phyloP scores from a whole-genome alignment of 352 stramenopile species.

The Phytopythium vexans region DNA sequence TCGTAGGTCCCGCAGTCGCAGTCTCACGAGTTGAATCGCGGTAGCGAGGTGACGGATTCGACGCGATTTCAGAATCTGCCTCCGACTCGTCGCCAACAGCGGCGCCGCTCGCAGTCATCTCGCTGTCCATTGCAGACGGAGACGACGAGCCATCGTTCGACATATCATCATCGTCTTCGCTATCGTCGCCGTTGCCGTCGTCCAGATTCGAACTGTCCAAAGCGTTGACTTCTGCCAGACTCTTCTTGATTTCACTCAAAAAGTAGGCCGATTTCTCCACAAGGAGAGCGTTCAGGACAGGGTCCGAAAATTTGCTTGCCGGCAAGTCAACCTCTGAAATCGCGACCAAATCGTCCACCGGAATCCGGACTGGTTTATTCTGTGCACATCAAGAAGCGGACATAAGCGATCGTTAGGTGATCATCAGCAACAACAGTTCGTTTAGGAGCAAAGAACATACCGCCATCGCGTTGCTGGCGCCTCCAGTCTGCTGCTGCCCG shows the following conservation, averaged over 20 bases:
- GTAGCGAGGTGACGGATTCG: slow-evolving; percentile 24
- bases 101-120: slow-evolving; percentile 39
- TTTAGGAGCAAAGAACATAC: slow-evolving; percentile 23
- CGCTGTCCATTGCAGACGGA: slow-evolving; percentile 70
- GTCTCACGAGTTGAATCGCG: slow-evolving; percentile 12
- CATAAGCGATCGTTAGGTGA: slow-evolving; percentile 6
- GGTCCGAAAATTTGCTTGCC: slow-evolving; percentile 60
- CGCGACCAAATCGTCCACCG: slow-evolving; percentile 77
- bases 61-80: slow-evolving; percentile 39
- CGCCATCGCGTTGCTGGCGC: slow-evolving; percentile 29
- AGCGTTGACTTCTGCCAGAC: slow-evolving; percentile 50
- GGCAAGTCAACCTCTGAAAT: slow-evolving; percentile 76
- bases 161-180: slow-evolving; percentile 86
- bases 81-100: slow-evolving; percentile 56
- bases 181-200: slow-evolving; percentile 41
- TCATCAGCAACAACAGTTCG: background rate
- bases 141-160: slow-evolving; percentile 81
- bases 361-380: slow-evolving; percentile 76
- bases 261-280: slow-evolving; percentile 76
- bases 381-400: slow-evolving; percentile 14
- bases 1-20: slow-evolving; percentile 32
- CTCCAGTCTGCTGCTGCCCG: slow-evolving; percentile 24
- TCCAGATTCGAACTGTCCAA: slow-evolving; percentile 33
- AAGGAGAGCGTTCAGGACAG: slow-evolving; percentile 63
- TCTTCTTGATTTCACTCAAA: slow-evolving; percentile 74